Conservation (phyloP, 75 land plant genomes). For the Pinus tabuliformis region DNA sequence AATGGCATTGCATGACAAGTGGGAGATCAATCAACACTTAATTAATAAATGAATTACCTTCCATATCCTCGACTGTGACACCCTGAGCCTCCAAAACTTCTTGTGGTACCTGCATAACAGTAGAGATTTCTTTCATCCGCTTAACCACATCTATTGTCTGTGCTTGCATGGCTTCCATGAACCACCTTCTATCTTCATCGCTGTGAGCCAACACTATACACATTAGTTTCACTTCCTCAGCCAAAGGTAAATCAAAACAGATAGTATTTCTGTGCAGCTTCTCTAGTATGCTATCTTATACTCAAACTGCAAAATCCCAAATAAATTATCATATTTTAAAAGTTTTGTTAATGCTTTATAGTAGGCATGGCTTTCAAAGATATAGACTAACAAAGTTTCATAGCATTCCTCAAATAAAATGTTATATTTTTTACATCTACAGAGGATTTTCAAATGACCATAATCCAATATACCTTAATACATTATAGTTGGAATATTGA, state of each 20-base stretch:
- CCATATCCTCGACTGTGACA: conserved; percentile 73
- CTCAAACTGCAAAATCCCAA: too few relatives aligned
- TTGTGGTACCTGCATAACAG: conserved; percentile 80
- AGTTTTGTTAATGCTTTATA: neutral
- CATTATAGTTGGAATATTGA: neutral
- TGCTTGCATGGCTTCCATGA: conserved; percentile 95
- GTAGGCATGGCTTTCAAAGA: neutral
- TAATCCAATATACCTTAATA: neutral
- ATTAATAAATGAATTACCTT: conserved; percentile 44
- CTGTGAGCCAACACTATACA: conserved; percentile 22
- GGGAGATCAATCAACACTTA: neutral
- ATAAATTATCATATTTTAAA: neutral
- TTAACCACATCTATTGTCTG: conserved; percentile 82
- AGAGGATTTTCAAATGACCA: neutral
- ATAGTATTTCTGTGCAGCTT: too few relatives aligned
- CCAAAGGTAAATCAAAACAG: neutral
- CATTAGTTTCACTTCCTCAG: neutral
- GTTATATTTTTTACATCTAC: neutral
- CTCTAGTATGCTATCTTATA: too few relatives aligned
- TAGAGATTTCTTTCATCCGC: conserved; percentile 95
- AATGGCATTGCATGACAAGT: neutral
- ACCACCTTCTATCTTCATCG: conserved; percentile 96
- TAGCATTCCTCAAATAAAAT: neutral
- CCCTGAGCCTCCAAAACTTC: conserved; percentile 82
- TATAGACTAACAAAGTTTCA: neutral